These are phyloP conservation scores for Aegle marmelos DNA, from an alignment of 345 rosid species.

Conservation along the genomic window DNA sequence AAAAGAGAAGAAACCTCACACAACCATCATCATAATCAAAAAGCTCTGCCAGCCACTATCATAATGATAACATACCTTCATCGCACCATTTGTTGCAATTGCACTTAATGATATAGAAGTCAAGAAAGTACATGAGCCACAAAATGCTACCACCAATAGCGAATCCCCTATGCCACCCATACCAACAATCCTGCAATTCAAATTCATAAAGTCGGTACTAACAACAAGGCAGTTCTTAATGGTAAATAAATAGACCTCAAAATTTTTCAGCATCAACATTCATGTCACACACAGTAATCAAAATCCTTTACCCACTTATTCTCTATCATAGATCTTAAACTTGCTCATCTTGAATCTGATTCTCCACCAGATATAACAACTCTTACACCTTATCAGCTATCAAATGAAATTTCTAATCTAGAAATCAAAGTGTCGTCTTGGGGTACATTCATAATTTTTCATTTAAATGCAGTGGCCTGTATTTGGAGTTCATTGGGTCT, in stretches of 20 bases:
- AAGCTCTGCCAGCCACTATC: not conserved
- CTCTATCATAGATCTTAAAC: constrained; percentile 1
- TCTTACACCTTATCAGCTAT: not conserved
- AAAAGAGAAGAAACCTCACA: not conserved
- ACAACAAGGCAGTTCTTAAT: not conserved
- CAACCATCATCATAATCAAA: not conserved
- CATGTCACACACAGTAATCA: not conserved
- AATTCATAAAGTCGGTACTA: constrained; percentile 18
- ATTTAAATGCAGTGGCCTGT: not conserved
- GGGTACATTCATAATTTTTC: not conserved
- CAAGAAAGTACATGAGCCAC: constrained; percentile 92
- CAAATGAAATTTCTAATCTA: not conserved
- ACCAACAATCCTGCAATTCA: constrained; percentile 89
- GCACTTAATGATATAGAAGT: constrained; percentile 95
- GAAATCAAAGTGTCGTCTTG: not conserved
- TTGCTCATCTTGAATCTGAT: not conserved
- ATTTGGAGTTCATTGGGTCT: not conserved
- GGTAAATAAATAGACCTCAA: not conserved
- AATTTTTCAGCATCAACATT: not conserved
- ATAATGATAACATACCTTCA: constrained; percentile 61
- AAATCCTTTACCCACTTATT: not conserved
- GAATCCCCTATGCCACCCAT: constrained; percentile 95
- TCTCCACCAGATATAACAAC: not conserved
- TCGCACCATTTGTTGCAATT: constrained; percentile 99
- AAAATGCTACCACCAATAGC: constrained; percentile 72